Evolutionary conservation across 2,329 filamentous ascomycete genomes (phyloP), one percentile per base, ranked within the genome.

Genomic region (Myriosclerotinia curreyana): DNA sequence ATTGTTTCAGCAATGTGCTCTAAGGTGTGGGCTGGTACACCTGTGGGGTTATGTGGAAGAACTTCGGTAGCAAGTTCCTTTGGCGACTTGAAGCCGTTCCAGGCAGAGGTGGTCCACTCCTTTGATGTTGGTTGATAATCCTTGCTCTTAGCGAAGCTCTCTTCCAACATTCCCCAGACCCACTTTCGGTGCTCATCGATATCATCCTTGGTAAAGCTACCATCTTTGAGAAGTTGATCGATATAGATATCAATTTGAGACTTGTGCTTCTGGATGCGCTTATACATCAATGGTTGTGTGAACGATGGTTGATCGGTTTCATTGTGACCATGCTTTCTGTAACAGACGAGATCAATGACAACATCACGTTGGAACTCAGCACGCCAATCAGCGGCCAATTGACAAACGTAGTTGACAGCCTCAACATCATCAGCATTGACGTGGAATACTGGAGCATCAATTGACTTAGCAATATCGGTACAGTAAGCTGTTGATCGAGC

Each of bases 271-370:
- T 87, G 85, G 75, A 99, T 98, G 74, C 90, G 91, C 87, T 98
- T 97, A 86, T 99, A 99, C 95, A 99, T 99, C 71, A 97, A 81
- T 49, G 95, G 95, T 77, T 99, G 95, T n/a, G 95, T 99, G 83
- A 99, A 99, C 49, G 94, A 96, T 55, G 95, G 95, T 82, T 99
- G 95, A 76, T 99, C 95, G 14, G 95, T 99, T 82, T 99, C 95
- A 81, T 99, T 99, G 86, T 99, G 95, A 68, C 95, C 95, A 77
- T 97, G 88, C 82, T 98, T 99, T 75, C 95, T 90, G 84, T 99
- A 99, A 85, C 95, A 99, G 75, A 98, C 92, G 73, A 99, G 86
- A 77, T 99, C 95, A 74, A 99, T 92, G 71, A 99, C 93, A 68
- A 98, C 94, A 76, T 99, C 95, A 76, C 93, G 91, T 83, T 96